Evolutionary conservation across 805 yeast species (phyloP), one percentile per base, ranked within the genome.

Genomic region (Isabelozyma pseudorhagii): DNA sequence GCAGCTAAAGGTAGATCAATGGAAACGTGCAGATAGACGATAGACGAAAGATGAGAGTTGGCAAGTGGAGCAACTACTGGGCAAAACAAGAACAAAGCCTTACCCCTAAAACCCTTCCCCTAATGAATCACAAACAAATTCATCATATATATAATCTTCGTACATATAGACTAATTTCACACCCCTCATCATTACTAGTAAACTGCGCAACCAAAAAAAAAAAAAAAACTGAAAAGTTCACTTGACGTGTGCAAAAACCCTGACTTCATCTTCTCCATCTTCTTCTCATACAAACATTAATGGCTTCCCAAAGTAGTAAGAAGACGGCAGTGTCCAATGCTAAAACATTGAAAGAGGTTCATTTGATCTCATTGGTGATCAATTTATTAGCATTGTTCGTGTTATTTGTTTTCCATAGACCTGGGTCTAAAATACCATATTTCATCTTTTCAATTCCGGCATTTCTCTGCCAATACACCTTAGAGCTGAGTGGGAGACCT

Each of bases 401-500:
- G 0, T 57, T 74, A 14, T 67, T 67, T 42, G 40, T 71, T 4
- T 60, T 81, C 40, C 55, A 68, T 21, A 70, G 88, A 54, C 84
- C 86, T 8, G 48, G 59, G 11, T 66, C 76, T n/a, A 60, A 69
- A 46, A 69, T 67, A 48, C 76, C 78, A 1, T 73, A 62, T 51
- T 6, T 72, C 10, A 25, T 72, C 21, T 62, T 72, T 38, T 71
- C 75, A 5, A 13, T 63, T 21, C 77, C 78, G 8, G 61, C 74
- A 3, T 58, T 74, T 11, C 69, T 76, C 39, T 72, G 76, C 42
- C 62, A 85, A 60, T 81, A 76, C 58, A 64, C 74, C 10, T 63
- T 87, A 21, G 92, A 87, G 54, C 71, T 67, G 43, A 69, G 75
- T 43, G 90, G 89, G 3, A 67, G 90, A 48, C 92, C 93, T 1